Base-by-base conservation (phyloP, 495 filamentous ascomycete genomes). In the Annulohypoxylon moriforme region DNA sequence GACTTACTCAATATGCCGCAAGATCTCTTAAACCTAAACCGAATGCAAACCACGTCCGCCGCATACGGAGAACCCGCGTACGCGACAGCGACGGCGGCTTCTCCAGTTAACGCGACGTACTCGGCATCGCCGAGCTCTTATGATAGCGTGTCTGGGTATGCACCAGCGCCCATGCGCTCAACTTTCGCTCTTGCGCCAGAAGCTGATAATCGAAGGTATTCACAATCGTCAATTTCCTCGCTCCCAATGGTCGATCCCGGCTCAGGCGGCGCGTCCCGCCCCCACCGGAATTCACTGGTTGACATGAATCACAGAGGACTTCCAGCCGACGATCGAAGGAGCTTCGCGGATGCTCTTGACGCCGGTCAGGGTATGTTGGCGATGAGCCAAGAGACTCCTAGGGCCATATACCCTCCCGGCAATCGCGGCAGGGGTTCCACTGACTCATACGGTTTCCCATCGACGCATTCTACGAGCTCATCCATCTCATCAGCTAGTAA, bases 401-500 rank as follows among this genome's bases (percentile, higher is more conserved):
- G 94, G 47, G 94, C 94, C 80, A 93, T 97, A 73, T 97, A 97
- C 75, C 93, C 90, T 52, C 85, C 89, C 67, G 88, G 84, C 38
- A 80, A 78, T 60, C 76, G 82, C 49, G 84, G 87, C 29, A 85
- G 93, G 34, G 89, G 89, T 34, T 94, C 94, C 2, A 84, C 88
- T n/a, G 94, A 97, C 78, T 93, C 93, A 8, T 98, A 98, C 74
- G 95, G 95, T 24, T 98, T 98, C 79, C 95, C 95, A 1, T 87
- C 93, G 14, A 87, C 91, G 14, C 95, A 98, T 81, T 98, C 96
- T 0, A 88, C 93, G n/a, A 93, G 88, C 74, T 98, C 96, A 2
- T 98, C 96, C 42, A 93, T 98, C 67, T 99, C 96, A 3, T 97
- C 94, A 11, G 87, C 89, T 16, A 85, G 80, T 29, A 85, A 83